phyloP scores from a whole-genome alignment of 176 grass and related monocot species.

The Aegilops longissima region DNA sequence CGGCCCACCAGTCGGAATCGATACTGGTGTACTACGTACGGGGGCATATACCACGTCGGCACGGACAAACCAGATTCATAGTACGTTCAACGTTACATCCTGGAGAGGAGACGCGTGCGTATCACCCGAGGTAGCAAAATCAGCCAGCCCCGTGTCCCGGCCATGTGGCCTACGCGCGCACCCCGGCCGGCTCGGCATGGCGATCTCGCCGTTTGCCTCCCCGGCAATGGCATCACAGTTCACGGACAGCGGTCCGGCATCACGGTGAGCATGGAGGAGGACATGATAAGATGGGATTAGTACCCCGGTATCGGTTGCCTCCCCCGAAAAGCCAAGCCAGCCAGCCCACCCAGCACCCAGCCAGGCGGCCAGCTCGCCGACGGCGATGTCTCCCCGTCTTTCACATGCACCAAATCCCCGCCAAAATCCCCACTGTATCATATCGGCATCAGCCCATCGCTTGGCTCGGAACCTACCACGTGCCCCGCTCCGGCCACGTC shows the following conservation, averaged over 20 bases:
- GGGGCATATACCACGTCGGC: neutral
- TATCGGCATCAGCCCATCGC: conserved; percentile 10
- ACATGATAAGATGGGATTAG: conserved; percentile 20
- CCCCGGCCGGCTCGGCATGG: neutral
- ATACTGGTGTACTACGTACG: neutral
- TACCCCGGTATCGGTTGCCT: neutral
- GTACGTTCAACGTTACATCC: neutral
- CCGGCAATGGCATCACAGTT: neutral
- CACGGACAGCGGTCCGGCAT: conserved; percentile 1
- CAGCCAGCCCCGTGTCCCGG: no score
- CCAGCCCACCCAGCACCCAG: neutral
- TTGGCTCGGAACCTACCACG: conserved; percentile 48
- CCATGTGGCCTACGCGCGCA: neutral
- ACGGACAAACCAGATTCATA: neutral
- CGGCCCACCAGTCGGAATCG: neutral
- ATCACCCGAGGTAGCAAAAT: neutral
- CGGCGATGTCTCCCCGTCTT: conserved; percentile 26
- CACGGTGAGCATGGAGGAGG: neutral
- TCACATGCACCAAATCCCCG: conserved; percentile 32
- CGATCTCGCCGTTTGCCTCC: neutral
- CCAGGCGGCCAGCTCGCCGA: neutral
- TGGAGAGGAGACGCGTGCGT: neutral
- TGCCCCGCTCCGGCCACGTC: neutral
- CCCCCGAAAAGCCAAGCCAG: conserved; percentile 20
- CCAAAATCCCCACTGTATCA: conserved; percentile 13